phyloP scores from a whole-genome alignment of 2,329 filamentous ascomycete genomes.

The Ascocoryne sarcoides region DNA sequence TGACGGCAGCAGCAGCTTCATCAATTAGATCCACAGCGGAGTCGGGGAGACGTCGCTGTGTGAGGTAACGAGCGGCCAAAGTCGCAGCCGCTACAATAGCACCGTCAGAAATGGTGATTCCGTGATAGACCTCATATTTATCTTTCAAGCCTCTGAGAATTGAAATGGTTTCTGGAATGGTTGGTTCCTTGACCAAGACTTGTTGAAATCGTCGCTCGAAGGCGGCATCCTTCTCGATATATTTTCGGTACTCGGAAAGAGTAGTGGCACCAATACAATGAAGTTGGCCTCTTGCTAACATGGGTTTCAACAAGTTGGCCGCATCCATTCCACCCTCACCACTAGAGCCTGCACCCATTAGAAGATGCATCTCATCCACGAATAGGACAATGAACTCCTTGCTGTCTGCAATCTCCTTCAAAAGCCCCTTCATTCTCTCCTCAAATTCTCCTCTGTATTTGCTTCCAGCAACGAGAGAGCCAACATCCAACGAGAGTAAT shows the following conservation, averaged over 20 bases:
- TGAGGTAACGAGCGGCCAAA: constrained; percentile 87
- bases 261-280: constrained; percentile 98
- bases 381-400: constrained; percentile 97
- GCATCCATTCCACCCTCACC: constrained; percentile 98
- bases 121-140: constrained; percentile 95
- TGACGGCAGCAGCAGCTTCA: constrained; percentile 92
- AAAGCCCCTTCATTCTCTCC: constrained; percentile 96
- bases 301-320: constrained; percentile 93
- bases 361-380: constrained; percentile 95
- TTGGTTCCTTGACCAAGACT: constrained; percentile 91
- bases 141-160: constrained; percentile 98
- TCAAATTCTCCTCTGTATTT: constrained; percentile 99
- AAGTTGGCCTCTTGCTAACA: constrained; percentile 91
- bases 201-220: constrained; percentile 99
- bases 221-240: constrained; percentile 96
- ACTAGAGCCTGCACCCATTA: constrained; percentile 93
- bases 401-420: constrained; percentile 92
- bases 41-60: constrained; percentile 81
- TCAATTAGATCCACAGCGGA: constrained; percentile 96
- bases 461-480: constrained; percentile 89
- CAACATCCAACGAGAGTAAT: constrained; percentile 89
- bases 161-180: constrained; percentile 82
- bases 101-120: constrained; percentile 90
- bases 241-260: constrained; percentile 91
- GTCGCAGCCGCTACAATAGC: constrained; percentile 89